Evolutionary conservation across 352 stramenopile species (phyloP), one percentile per base, ranked within the genome.

Genomic region (Globisporangium cederbergense): DNA sequence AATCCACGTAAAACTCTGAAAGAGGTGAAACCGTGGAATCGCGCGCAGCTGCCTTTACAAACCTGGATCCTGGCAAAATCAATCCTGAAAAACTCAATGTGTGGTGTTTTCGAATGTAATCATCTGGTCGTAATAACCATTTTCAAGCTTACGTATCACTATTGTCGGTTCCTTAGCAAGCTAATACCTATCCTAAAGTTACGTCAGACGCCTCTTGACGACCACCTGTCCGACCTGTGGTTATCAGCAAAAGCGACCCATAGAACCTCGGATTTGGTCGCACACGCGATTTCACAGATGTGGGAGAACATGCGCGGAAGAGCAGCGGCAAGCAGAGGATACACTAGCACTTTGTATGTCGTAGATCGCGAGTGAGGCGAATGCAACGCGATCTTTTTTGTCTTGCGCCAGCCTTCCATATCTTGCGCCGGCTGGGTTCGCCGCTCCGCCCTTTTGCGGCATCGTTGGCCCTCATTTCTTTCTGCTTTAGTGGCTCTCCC

Each of bases 351-450:
- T 45, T 45, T 45, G 40, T 45, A 45, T 45, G 40, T 2, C 46
- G 46, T 20, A 20, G n/a, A 9, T 25, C 4, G 46, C 46, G n/a
- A 28, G 46, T 10, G 28, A 52, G 11, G 46, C 14, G 30, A 52
- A 28, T 30, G 11, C 25, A 32, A 32, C 46, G 46, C 20, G 46
- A 52, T 52, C 46, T 52, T 52, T 52, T 52, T 51, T 52, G n/a
- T 52, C 46, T 52, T 25, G 46, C n/a, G n/a, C 20, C 20, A 52
- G 46, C 20, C 20, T 52, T 52, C 46, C 46, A 52, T 52, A 52
- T 52, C 46, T 32, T 28, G 20, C 18, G 10, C 45, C 18, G n/a
- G n/a, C 46, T 32, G 32, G 22, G n/a, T 47, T 58, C 52, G 13
- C 28, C 18, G 11, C 38, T 14, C 40, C 18, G 40, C 40, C 25